Evolutionary conservation across 805 yeast genomes (phyloP).

Genomic region (Starmerella vaccinii): DNA sequence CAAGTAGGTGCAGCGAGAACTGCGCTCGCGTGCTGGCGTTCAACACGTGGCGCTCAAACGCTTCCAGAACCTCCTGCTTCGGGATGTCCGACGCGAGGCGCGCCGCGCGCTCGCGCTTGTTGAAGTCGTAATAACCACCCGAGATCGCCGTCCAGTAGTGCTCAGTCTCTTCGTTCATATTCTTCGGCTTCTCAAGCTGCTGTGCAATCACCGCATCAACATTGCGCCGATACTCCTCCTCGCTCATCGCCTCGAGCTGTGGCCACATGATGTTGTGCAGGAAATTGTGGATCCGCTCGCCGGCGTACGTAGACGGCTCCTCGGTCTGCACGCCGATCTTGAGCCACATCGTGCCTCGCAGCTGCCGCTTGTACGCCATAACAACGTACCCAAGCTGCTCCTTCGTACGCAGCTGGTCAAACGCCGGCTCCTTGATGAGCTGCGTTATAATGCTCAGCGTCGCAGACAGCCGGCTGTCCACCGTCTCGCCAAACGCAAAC

Average conservation of each 20-base stretch:
- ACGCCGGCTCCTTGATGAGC: constrained; percentile 75
- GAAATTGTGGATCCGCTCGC: constrained; percentile 64
- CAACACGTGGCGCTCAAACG: constrained; percentile 41
- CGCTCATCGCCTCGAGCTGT: constrained; percentile 42
- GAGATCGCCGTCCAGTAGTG: constrained; percentile 59
- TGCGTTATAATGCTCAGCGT: constrained; percentile 59
- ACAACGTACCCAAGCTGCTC: constrained; percentile 95
- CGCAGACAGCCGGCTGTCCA: constrained; percentile 38
- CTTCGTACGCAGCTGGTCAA: constrained; percentile 78
- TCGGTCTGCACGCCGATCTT: constrained; percentile 78
- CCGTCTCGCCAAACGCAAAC: constrained; percentile 50
- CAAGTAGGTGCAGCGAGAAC: constrained; percentile 53
- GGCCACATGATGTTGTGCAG: constrained; percentile 38
- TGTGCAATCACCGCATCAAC: constrained; percentile 57
- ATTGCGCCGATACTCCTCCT: constrained; percentile 57
- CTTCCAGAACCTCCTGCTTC: constrained; percentile 47
- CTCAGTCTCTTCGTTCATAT: constrained; percentile 62
- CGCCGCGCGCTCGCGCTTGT: constrained; percentile 47
- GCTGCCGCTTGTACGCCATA: constrained; percentile 58
- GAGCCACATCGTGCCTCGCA: constrained; percentile 63
- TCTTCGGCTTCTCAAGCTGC: constrained; percentile 63
- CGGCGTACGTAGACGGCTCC: constrained; percentile 60
- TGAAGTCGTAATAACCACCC: constrained; percentile 71
- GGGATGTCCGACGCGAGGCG: constrained; percentile 43
- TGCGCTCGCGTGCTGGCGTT: constrained; percentile 34